Conservation (phyloP, 768 basidiomycete species). For the Astraeus odoratus region DNA sequence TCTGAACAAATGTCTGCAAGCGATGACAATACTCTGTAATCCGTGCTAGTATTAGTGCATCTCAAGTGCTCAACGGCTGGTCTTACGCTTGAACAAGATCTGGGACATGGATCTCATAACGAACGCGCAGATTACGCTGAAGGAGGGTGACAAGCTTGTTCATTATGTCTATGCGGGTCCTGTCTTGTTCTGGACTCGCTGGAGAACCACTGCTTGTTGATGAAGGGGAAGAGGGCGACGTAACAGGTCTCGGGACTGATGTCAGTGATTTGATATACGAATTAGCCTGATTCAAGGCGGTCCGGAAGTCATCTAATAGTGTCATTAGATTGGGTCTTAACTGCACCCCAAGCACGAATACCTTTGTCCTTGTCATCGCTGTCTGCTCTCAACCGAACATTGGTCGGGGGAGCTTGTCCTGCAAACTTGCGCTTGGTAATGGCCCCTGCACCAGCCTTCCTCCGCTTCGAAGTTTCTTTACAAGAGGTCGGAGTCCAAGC, state of each 20-base stretch:
- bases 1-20: slow-evolving; percentile 71
- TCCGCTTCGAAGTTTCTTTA: slow-evolving; percentile 25
- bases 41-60: slow-evolving; percentile 8
- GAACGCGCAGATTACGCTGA: slow-evolving; percentile 65
- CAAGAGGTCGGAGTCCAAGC: not conserved
- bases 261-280: slow-evolving; percentile 50
- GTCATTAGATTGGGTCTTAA: slow-evolving; percentile 8
- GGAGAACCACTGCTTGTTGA: slow-evolving; percentile 33
- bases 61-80: not conserved
- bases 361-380: slow-evolving; percentile 31
- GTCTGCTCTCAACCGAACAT: slow-evolving; percentile 25
- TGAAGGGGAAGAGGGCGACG: slow-evolving; percentile 31
- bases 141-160: slow-evolving; percentile 56
- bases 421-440: slow-evolving; percentile 27
- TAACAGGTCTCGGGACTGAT: slow-evolving; percentile 33
- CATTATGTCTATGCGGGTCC: slow-evolving; percentile 58
- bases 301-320: slow-evolving; percentile 61
- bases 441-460: slow-evolving; percentile 20
- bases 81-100: slow-evolving; percentile 76
- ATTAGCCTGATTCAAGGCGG: slow-evolving; percentile 59
- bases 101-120: slow-evolving; percentile 62
- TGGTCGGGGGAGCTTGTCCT: slow-evolving; percentile 25
- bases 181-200: slow-evolving; percentile 37
- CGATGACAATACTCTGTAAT: slow-evolving; percentile 62
- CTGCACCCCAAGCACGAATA: slow-evolving; percentile 4